Evolutionary conservation across 106 monocot species (phyloP), one percentile per base, ranked within the genome.

Genomic region (Apostasia ramifera): DNA sequence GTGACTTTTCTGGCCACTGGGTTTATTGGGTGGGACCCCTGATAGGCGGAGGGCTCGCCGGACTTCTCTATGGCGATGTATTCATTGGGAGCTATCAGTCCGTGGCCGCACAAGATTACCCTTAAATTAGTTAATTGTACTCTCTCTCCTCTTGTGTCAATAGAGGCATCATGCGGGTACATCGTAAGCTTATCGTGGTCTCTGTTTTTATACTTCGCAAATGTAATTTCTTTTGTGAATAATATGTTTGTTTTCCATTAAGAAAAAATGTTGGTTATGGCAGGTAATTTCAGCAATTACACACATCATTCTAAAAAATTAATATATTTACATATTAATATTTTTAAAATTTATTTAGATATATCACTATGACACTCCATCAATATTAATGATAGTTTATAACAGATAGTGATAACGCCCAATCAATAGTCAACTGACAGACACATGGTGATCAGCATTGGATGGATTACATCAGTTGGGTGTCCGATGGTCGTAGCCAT

Each of bases 1-100:
- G 86, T 3, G 65, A 84, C 79, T 93, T 77, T 69, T 44, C 83
- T 15, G 72, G 75, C 45, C 13, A 81, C 76, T 93, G 88, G 92
- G 79, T 93, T 43, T 93, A 89, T 72, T 88, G 83, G 85, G 62
- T 93, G n/a, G 93, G 93, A 3, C 88, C 91, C 1, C 81, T 93
- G 40, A 68, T 93, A 56, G 93, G 89, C 40, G 89, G 89, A 4
- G 88, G 71, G 0, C 63, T 92, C 43, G 88, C 88, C 10, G 88
- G 85, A 4, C 57, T 92, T 26, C 60, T 88, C 42, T 92, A 88
- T 67, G 76, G 66, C 10, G 78, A 78, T 54, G 15, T 78, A 55
- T 88, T 76, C 82, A 79, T 92, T 47, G 74, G 51, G 8, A 54
- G 63, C 61, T 77, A 83, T 15, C 75, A 85, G 38, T 64, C 71